Percentiles rank a stretch among this genome's conserved stretches.
These are phyloP conservation scores for button mushroom (Agaricus bisporus) DNA, from an alignment of 768 basidiomycete genomes.

Conservation along the genomic window DNA sequence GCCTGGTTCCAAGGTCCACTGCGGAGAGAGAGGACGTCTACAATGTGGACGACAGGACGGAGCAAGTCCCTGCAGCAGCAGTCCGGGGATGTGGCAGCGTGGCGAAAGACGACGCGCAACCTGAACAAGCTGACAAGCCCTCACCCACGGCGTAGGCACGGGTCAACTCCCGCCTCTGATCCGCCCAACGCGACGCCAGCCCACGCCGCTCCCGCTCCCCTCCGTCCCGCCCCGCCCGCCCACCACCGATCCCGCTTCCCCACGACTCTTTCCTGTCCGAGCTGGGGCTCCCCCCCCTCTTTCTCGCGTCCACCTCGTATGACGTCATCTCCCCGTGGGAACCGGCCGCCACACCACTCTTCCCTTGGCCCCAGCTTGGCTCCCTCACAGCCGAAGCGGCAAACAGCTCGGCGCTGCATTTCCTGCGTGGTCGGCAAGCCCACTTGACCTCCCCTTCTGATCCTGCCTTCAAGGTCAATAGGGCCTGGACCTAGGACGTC, in stretches of 20 bases:
- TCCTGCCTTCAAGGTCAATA: neutral
- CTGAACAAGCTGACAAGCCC: neutral
- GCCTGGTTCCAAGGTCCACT: slow-evolving; percentile 1
- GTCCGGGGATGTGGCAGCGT: neutral
- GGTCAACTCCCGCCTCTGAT: slow-evolving; percentile 5
- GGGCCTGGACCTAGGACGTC: too few relatives aligned
- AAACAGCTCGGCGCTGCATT: neutral
- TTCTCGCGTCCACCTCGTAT: neutral
- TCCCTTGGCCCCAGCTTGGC: neutral
- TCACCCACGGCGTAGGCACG: slow-evolving; percentile 2
- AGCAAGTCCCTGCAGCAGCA: neutral
- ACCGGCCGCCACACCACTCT: neutral
- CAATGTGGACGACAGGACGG: neutral
- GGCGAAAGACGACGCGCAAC: neutral
- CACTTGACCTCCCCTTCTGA: neutral
- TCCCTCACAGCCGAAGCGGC: slow-evolving; percentile 5
- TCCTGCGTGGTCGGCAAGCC: neutral
- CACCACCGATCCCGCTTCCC: neutral
- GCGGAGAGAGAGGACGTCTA: neutral
- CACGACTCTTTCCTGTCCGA: neutral
- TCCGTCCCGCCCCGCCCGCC: neutral
- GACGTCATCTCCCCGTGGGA: slow-evolving; percentile 7
- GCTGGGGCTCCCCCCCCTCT: neutral
- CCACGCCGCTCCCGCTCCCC: neutral
- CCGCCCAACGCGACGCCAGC: neutral